Percentiles rank a stretch among this genome's conserved stretches.
Evolutionary conservation across 2,329 filamentous ascomycete species (phyloP).

Genomic region (Cryphonectria parasitica): DNA sequence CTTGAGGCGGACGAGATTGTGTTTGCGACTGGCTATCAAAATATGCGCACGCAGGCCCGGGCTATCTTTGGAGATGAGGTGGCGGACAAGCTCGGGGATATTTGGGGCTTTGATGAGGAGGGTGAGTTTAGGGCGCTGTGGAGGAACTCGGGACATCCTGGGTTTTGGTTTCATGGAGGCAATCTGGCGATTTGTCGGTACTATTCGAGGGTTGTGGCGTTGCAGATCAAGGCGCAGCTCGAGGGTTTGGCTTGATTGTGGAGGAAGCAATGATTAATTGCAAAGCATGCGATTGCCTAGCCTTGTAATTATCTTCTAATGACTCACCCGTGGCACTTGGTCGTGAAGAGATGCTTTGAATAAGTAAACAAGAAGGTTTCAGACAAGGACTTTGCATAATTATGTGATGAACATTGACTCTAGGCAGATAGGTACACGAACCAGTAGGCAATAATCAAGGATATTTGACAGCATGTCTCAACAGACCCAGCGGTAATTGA

Average conservation of each 20-base stretch:
- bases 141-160: constrained; percentile 63
- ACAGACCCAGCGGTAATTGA: too few species aligned
- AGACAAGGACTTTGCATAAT: too few species aligned
- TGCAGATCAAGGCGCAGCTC: constrained; percentile 55
- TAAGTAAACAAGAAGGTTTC: too few species aligned
- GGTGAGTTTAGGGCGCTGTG: constrained; percentile 62
- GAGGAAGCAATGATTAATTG: not conserved
- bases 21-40: constrained; percentile 67
- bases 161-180: constrained; percentile 69
- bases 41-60: constrained; percentile 68
- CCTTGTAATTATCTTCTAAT: too few species aligned
- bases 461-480: too few species aligned
- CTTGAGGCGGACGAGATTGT: constrained; percentile 67
- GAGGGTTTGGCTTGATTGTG: constrained; percentile 33
- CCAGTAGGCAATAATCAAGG: too few species aligned
- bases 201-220: constrained; percentile 57
- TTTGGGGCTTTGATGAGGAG: constrained; percentile 65
- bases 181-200: constrained; percentile 66
- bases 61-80: constrained; percentile 65
- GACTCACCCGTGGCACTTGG: too few species aligned
- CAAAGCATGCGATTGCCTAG: too few species aligned
- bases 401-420: too few species aligned
- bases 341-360: too few species aligned
- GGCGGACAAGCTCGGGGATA: constrained; percentile 59
- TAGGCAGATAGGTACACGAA: too few species aligned